A percentile compares a stretch with the other conserved stretches of the same genome.
These are phyloP conservation scores for Carex cristatella DNA, from an alignment of 176 grass and related monocot species.

Conservation along the genomic window DNA sequence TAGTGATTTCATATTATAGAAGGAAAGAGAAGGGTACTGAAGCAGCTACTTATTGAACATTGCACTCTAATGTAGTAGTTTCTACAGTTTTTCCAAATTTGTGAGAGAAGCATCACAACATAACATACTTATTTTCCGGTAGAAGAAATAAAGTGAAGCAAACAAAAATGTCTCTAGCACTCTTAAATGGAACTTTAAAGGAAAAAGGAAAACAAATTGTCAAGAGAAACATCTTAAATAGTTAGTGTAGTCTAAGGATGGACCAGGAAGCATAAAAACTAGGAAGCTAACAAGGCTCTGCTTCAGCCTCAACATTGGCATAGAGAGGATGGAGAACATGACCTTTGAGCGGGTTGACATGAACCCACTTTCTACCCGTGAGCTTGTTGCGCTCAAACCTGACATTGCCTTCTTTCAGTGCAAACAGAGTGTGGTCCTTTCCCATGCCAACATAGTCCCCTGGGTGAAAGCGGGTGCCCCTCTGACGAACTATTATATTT, in stretches of 20 bases:
- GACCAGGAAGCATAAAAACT: not conserved
- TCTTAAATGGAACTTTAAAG: not conserved
- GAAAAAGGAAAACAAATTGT: not conserved
- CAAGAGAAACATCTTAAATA: not conserved
- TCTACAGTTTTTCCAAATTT: not conserved
- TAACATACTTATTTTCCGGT: not conserved
- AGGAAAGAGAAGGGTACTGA: not conserved
- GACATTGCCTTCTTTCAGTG: slow-evolving; percentile 71
- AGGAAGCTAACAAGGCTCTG: slow-evolving; percentile 3
- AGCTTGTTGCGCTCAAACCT: slow-evolving; percentile 78
- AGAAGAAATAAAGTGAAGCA: not conserved
- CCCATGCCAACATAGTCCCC: slow-evolving; percentile 82
- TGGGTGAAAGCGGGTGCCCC: slow-evolving; percentile 69
- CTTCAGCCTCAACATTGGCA: slow-evolving; percentile 5
- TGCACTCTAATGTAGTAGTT: not conserved
- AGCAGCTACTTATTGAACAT: not conserved
- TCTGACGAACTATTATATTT: slow-evolving; percentile 80
- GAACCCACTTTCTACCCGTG: slow-evolving; percentile 72
- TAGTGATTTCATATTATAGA: not conserved
- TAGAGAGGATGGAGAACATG: slow-evolving; percentile 71
- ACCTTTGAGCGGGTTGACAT: slow-evolving; percentile 58
- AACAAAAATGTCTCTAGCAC: not conserved
- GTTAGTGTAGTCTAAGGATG: not conserved
- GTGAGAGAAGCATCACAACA: not conserved
- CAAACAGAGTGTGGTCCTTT: slow-evolving; percentile 75